These are phyloP conservation scores for Hysterium pulicare DNA, from an alignment of 2,329 filamentous ascomycete species.

Conservation along the genomic window DNA sequence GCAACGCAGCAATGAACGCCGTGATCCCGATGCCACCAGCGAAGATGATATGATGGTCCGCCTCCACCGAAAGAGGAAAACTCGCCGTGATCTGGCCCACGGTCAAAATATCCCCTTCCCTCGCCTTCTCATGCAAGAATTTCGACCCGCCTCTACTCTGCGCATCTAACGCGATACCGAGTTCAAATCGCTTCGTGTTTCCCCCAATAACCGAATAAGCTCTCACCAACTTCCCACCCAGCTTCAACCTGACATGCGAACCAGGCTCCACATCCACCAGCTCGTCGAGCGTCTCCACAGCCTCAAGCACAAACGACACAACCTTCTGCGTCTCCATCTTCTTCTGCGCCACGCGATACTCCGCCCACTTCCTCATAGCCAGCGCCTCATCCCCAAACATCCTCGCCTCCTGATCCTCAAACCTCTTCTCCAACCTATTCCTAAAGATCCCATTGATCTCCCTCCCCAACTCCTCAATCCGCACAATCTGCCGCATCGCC, in stretches of 20 bases:
- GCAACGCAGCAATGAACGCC: slow-evolving; percentile 55
- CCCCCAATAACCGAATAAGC: slow-evolving; percentile 61
- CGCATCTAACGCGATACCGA: slow-evolving; percentile 57
- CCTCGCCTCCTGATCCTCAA: slow-evolving; percentile 28
- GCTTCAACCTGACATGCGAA: slow-evolving; percentile 55
- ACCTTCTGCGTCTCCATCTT: slow-evolving; percentile 51
- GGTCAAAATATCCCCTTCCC: slow-evolving; percentile 50
- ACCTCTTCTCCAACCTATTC: slow-evolving; percentile 48
- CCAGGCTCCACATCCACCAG: slow-evolving; percentile 43
- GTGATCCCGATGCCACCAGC: slow-evolving; percentile 65
- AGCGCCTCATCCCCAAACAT: slow-evolving; percentile 25
- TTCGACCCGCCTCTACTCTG: slow-evolving; percentile 59
- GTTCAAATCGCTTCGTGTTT: slow-evolving; percentile 49
- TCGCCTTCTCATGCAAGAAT: slow-evolving; percentile 52
- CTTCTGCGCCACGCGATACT: slow-evolving; percentile 49
- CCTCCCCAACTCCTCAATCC: slow-evolving; percentile 48
- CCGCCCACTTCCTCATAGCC: slow-evolving; percentile 32
- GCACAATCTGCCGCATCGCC: slow-evolving; percentile 43
- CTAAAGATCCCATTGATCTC: slow-evolving; percentile 53
- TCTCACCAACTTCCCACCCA: slow-evolving; percentile 56
- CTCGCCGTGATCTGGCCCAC: slow-evolving; percentile 52
- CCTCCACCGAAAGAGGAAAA: slow-evolving; percentile 45
- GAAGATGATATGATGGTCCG: slow-evolving; percentile 61
- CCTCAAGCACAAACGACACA: slow-evolving; percentile 52
- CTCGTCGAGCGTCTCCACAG: slow-evolving; percentile 34